Conservation (phyloP, 1,139 yeast genomes). For the Pichia sp. region DNA sequence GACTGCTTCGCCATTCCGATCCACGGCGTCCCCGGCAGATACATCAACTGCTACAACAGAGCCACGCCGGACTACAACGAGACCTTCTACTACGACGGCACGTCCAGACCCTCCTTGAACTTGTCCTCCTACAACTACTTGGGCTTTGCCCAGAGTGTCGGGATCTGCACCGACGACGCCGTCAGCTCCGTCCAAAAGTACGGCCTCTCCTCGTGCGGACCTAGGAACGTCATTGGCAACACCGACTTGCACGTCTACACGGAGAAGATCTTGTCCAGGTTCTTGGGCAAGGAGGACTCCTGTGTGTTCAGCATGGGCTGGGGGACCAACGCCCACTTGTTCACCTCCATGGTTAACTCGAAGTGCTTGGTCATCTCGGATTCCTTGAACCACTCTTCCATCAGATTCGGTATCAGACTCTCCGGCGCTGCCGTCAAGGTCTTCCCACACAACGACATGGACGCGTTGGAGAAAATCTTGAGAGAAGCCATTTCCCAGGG, state of each 20-base stretch:
- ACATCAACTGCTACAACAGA: slow-evolving; percentile 75
- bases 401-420: slow-evolving; percentile 88
- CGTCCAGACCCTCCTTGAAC: slow-evolving; percentile 72
- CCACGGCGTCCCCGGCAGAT: slow-evolving; percentile 96
- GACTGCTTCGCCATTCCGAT: slow-evolving; percentile 96
- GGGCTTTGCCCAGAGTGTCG: slow-evolving; percentile 95
- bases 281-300: slow-evolving; percentile 89
- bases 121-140: slow-evolving; percentile 88
- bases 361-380: slow-evolving; percentile 90
- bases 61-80: slow-evolving; percentile 56
- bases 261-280: slow-evolving; percentile 74
- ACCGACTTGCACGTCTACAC: slow-evolving; percentile 70
- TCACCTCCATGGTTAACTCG: slow-evolving; percentile 77
- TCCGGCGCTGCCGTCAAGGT: slow-evolving; percentile 93
- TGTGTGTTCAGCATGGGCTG: slow-evolving; percentile 90
- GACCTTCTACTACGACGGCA: slow-evolving; percentile 67
- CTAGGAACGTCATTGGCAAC: slow-evolving; percentile 72
- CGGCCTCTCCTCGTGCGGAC: slow-evolving; percentile 77
- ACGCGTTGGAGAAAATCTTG: slow-evolving; percentile 67
- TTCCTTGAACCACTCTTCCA: slow-evolving; percentile 92
- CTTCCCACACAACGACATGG: slow-evolving; percentile 89
- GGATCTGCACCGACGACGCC: slow-evolving; percentile 83
- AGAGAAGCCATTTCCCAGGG: slow-evolving; percentile 93
- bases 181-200: slow-evolving; percentile 56
- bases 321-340: slow-evolving; percentile 91